Conservation (phyloP, 331 rosid genomes). For the Erythrophleum ivorense region DNA sequence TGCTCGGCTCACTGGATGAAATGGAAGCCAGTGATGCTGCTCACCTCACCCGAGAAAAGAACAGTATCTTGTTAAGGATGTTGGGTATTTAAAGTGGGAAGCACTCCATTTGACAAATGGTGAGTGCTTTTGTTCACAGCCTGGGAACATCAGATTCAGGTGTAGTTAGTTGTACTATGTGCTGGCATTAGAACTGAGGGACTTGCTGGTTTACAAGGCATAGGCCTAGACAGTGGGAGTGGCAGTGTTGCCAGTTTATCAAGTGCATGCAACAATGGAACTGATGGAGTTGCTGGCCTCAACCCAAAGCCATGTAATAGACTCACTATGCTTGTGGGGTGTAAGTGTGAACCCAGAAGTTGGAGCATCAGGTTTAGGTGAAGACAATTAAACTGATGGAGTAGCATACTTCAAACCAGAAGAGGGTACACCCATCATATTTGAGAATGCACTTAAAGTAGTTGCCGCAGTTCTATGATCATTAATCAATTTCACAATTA, state of each 20-base stretch:
- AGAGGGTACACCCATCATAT: background rate
- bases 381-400: conserved; percentile 22
- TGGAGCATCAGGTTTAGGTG: background rate
- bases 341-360: background rate
- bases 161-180: background rate
- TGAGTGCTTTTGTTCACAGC: conserved; percentile 19
- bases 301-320: conserved; percentile 7
- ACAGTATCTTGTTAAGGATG: no score
- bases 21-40: conserved; percentile 28
- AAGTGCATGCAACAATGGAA: background rate
- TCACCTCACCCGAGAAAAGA: no score
- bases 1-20: conserved; percentile 31
- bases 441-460: conserved; percentile 11
- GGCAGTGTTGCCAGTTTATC: conserved; percentile 20
- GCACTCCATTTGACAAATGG: conserved; percentile 26
- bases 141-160: conserved; percentile 23
- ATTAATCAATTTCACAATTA: conserved; percentile 30
- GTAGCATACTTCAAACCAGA: conserved; percentile 32
- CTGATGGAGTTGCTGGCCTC: conserved; percentile 25
- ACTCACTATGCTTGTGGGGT: background rate
- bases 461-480: background rate
- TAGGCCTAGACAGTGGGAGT: conserved; percentile 21
- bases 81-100: no score
- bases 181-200: conserved; percentile 12
- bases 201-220: background rate